Evolutionary conservation across 305 asterid genomes (phyloP).

Genomic region (Fraxinus dipetala): DNA sequence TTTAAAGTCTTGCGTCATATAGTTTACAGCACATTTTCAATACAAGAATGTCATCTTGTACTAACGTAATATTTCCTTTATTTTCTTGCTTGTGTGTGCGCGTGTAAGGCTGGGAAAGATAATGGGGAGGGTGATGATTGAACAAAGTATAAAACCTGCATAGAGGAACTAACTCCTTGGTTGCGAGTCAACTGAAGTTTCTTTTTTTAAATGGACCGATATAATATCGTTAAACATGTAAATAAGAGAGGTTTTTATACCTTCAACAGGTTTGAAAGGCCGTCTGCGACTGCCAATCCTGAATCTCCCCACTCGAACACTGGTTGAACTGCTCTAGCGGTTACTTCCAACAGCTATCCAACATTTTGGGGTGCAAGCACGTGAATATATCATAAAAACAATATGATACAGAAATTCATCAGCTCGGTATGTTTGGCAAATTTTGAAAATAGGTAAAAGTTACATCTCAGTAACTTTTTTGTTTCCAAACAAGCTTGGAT

Average conservation of each 20-base stretch:
- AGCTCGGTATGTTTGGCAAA: not conserved
- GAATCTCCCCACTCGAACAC: conserved; percentile 92
- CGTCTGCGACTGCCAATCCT: conserved; percentile 78
- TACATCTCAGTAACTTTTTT: not conserved
- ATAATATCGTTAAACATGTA: not conserved
- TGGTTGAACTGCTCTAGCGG: conserved; percentile 83
- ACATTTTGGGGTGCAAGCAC: conserved; percentile 19
- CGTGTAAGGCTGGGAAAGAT: not conserved
- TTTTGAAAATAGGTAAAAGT: not conserved
- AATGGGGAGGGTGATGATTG: not conserved
- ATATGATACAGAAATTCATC: not conserved
- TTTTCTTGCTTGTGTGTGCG: not conserved
- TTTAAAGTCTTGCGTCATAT: not conserved
- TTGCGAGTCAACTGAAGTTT: not conserved
- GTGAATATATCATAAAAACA: not conserved
- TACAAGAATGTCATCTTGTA: not conserved
- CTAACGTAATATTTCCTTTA: not conserved
- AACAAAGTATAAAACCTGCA: not conserved
- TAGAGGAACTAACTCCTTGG: not conserved
- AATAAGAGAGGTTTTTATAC: conserved; percentile 30
- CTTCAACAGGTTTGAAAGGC: conserved; percentile 77
- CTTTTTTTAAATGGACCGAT: not conserved
- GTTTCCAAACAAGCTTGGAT: not conserved
- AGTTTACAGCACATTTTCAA: not conserved
- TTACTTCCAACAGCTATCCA: conserved; percentile 73